A percentile compares a stretch with the other conserved stretches of the same genome.
These are phyloP conservation scores for Metrosideros polymorpha DNA, from an alignment of 441 rosid genomes.

Conservation along the genomic window DNA sequence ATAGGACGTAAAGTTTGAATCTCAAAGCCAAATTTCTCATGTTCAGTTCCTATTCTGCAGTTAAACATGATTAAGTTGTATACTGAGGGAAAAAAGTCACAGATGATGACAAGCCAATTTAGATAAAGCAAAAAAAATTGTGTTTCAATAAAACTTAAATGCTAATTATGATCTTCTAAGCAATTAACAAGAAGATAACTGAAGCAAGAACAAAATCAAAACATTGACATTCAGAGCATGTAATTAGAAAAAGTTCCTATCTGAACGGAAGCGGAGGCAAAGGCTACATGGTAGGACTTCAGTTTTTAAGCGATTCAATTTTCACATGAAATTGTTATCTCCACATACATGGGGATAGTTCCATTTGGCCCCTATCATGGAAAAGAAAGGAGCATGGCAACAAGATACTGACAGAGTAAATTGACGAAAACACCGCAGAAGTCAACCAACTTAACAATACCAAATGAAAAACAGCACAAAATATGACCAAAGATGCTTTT, in stretches of 20 bases:
- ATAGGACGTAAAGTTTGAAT: constrained; percentile 68
- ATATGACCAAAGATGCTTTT: neutral
- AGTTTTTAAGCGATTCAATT: neutral
- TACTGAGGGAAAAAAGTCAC: neutral
- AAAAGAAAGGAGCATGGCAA: neutral
- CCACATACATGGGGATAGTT: neutral
- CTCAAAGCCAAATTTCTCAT: constrained; percentile 98
- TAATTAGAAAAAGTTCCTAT: neutral
- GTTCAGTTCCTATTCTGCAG: constrained; percentile 96
- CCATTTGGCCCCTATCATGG: neutral
- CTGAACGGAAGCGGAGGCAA: neutral
- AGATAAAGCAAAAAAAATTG: neutral
- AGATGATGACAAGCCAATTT: neutral
- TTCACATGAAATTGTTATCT: neutral
- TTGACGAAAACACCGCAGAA: neutral
- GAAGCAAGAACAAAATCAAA: neutral
- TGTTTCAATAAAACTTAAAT: neutral
- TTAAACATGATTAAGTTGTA: constrained; percentile 2
- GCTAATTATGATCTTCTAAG: neutral
- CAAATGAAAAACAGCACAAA: neutral
- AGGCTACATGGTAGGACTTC: neutral
- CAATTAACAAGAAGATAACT: neutral
- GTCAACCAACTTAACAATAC: neutral
- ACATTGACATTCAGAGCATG: neutral
- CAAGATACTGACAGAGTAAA: neutral